These are phyloP conservation scores for Botryotinia calthae DNA, from an alignment of 2,329 filamentous ascomycete genomes.

Conservation along the genomic window DNA sequence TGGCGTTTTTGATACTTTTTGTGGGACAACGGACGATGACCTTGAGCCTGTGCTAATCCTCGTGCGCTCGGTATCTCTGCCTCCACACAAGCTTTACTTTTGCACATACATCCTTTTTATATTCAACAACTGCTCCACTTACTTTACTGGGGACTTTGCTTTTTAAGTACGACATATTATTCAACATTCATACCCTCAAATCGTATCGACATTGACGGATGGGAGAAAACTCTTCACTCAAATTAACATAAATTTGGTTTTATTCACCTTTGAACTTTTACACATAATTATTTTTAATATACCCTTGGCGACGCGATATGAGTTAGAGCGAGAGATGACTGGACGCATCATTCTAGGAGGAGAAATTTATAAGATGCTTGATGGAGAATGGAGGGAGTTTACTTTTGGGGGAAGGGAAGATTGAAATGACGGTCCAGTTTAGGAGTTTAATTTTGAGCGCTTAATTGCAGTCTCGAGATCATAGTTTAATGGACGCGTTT, in stretches of 20 bases:
- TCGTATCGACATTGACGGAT: conserved; percentile 3
- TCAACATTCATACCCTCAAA: conserved; percentile 12
- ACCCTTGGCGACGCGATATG: background rate
- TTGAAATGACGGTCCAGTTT: background rate
- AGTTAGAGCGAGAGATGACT: conserved; percentile 3
- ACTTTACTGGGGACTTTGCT: background rate
- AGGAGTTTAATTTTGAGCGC: conserved; percentile 11
- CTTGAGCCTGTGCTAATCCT: conserved; percentile 38
- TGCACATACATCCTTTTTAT: conserved; percentile 28
- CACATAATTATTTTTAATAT: conserved; percentile 11
- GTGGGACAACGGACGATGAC: conserved; percentile 25
- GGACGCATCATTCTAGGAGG: background rate
- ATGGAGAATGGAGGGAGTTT: background rate
- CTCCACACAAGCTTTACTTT: conserved; percentile 22
- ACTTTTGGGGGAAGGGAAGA: background rate
- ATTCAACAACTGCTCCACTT: conserved; percentile 25
- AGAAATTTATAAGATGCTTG: background rate
- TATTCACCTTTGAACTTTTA: conserved; percentile 2
- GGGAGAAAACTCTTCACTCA: conserved; percentile 5
- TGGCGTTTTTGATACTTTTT: conserved; percentile 32
- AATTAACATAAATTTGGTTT: conserved; percentile 2
- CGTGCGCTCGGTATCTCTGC: conserved; percentile 36
- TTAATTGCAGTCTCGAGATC: conserved; percentile 15
- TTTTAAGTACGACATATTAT: conserved; percentile 9
- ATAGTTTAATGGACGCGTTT: background rate